Conservation (phyloP, 306 rosid species). For the Urtica urens region DNA sequence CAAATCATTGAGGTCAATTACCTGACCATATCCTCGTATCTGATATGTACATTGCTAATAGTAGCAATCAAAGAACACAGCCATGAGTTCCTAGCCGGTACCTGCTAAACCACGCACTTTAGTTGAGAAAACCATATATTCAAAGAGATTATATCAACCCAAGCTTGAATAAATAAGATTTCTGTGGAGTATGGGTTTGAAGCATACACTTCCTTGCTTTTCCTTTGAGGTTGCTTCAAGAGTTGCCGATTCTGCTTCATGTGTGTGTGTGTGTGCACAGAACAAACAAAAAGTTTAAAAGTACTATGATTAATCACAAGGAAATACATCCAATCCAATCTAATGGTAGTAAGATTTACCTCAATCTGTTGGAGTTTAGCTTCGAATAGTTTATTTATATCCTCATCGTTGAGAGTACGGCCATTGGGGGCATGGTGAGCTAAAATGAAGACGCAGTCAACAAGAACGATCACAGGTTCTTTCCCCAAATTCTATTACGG, state of each 20-base stretch:
- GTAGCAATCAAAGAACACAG: constrained; percentile 86
- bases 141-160: neutral
- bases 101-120: constrained; percentile 40
- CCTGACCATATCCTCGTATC: constrained; percentile 97
- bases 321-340: neutral
- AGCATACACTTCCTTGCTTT: constrained; percentile 70
- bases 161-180: neutral
- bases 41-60: constrained; percentile 85
- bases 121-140: constrained; percentile 1
- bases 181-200: constrained; percentile 14
- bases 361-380: constrained; percentile 92
- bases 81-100: constrained; percentile 83
- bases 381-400: constrained; percentile 75
- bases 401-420: constrained; percentile 70
- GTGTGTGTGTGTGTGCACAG: constrained; percentile 19
- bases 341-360: constrained; percentile 30
- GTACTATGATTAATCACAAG: no score
- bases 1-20: constrained; percentile 23
- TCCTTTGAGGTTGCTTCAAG: constrained; percentile 94
- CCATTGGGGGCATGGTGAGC: constrained; percentile 76
- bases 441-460: constrained; percentile 90
- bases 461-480: constrained; percentile 90
- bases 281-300: no score
- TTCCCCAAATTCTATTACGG: constrained; percentile 99
- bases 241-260: constrained; percentile 91